These are phyloP conservation scores for Vaccinium vitisidaea DNA, from an alignment of 148 eudicot species.

Conservation along the genomic window DNA sequence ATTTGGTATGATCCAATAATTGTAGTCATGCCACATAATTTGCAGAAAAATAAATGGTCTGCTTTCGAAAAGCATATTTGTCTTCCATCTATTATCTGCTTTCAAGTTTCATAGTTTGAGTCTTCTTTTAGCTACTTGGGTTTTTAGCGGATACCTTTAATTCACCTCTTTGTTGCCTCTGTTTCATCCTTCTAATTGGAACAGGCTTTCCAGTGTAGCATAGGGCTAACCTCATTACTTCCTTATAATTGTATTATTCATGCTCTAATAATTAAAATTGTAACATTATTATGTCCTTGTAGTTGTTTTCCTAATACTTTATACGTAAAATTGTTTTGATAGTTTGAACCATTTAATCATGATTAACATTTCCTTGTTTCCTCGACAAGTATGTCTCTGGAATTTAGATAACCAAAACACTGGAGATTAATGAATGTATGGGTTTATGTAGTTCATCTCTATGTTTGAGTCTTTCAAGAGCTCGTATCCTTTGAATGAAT, in stretches of 20 bases:
- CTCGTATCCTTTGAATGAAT: background rate
- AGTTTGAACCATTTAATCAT: background rate
- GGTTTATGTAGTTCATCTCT: background rate
- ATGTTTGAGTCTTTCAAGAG: background rate
- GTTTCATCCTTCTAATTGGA: background rate
- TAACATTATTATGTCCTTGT: too few relatives aligned
- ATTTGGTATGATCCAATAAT: too few relatives aligned
- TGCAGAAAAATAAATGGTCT: too few relatives aligned
- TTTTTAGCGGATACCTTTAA: background rate
- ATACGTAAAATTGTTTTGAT: background rate
- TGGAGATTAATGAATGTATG: background rate
- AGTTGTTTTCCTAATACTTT: too few relatives aligned
- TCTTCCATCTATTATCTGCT: too few relatives aligned
- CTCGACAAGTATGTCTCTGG: background rate
- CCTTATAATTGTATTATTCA: background rate
- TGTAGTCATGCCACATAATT: too few relatives aligned
- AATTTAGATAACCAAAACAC: background rate
- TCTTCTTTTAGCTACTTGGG: background rate
- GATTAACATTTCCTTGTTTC: background rate
- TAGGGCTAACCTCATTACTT: background rate
- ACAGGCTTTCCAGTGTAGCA: background rate
- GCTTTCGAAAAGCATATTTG: too few relatives aligned
- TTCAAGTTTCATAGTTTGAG: background rate
- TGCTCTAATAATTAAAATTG: background rate
- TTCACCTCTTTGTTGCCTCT: background rate